phyloP scores from a whole-genome alignment of 768 basidiomycete genomes.

The Gloeopeniophorella convolvens region DNA sequence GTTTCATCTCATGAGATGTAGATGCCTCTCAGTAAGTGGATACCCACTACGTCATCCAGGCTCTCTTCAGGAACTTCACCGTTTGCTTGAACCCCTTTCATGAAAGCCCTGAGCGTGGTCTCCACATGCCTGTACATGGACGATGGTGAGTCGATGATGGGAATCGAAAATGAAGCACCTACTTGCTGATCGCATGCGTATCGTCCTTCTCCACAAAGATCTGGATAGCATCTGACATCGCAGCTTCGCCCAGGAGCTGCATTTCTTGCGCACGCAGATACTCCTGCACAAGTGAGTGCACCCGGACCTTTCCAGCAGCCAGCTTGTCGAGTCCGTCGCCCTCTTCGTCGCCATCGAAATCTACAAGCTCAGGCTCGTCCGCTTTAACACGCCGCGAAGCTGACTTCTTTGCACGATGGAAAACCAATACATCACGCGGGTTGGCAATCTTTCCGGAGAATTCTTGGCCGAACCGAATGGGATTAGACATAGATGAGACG shows the following conservation, averaged over 20 bases:
- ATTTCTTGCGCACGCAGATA: slow-evolving; percentile 90
- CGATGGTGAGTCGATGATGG: neutral
- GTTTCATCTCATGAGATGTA: neutral
- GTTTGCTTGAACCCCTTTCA: slow-evolving; percentile 61
- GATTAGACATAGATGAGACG: slow-evolving; percentile 88
- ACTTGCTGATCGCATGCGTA: slow-evolving; percentile 85
- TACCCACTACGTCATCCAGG: slow-evolving; percentile 63
- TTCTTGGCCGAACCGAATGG: slow-evolving; percentile 94
- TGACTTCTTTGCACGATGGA: slow-evolving; percentile 74
- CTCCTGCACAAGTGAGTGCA: slow-evolving; percentile 85
- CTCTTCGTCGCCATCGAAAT: slow-evolving; percentile 44
- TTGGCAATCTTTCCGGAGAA: slow-evolving; percentile 90
- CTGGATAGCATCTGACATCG: slow-evolving; percentile 92
- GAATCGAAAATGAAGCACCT: slow-evolving; percentile 28
- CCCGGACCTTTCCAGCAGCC: slow-evolving; percentile 67
- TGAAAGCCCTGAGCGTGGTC: slow-evolving; percentile 49
- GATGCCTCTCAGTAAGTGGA: neutral
- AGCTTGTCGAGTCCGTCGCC: slow-evolving; percentile 12
- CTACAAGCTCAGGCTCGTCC: slow-evolving; percentile 62
- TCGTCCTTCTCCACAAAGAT: slow-evolving; percentile 98
- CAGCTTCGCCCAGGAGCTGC: slow-evolving; percentile 82
- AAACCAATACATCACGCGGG: slow-evolving; percentile 87
- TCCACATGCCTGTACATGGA: slow-evolving; percentile 52
- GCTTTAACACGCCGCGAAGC: slow-evolving; percentile 50
- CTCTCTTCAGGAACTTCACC: slow-evolving; percentile 67